Percentiles rank a stretch among this genome's conserved stretches.
Conservation (phyloP, 306 rosid genomes). For the Sesbania bispinosa region DNA sequence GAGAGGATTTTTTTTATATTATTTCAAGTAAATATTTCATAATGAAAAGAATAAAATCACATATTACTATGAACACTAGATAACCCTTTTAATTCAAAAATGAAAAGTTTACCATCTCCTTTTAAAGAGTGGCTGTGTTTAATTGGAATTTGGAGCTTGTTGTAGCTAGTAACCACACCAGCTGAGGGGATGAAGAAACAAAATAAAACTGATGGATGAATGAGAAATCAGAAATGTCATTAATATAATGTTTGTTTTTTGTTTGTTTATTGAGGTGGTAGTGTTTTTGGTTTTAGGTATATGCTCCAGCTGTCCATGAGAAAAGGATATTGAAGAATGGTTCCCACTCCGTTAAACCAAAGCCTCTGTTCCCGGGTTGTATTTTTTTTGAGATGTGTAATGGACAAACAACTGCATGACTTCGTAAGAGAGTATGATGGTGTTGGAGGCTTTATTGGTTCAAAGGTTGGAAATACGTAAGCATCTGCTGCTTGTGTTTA, state of each 20-base stretch:
- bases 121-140: background rate
- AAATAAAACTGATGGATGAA: background rate
- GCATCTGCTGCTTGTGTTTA: constrained; percentile 27
- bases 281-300: constrained; percentile 56
- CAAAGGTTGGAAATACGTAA: constrained; percentile 84
- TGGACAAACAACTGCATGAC: constrained; percentile 87
- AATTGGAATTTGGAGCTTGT: background rate
- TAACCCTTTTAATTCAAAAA: too few relatives aligned
- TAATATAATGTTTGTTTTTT: background rate
- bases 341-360: constrained; percentile 53
- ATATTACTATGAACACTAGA: too few relatives aligned
- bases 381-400: constrained; percentile 62
- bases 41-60: too few relatives aligned
- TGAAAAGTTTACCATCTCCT: too few relatives aligned
- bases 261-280: background rate
- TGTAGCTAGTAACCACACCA: background rate
- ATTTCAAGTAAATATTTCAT: too few relatives aligned
- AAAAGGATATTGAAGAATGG: constrained; percentile 74
- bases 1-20: too few relatives aligned
- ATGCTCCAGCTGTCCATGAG: constrained; percentile 63
- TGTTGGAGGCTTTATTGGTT: constrained; percentile 83
- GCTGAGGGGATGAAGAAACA: background rate
- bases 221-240: constrained; percentile 5
- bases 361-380: constrained; percentile 73
- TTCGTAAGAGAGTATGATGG: constrained; percentile 68